A percentile compares a stretch with the other conserved stretches of the same genome.
Conservation (phyloP, 2,329 filamentous ascomycete species). For the Exophiala xenobiotica region DNA sequence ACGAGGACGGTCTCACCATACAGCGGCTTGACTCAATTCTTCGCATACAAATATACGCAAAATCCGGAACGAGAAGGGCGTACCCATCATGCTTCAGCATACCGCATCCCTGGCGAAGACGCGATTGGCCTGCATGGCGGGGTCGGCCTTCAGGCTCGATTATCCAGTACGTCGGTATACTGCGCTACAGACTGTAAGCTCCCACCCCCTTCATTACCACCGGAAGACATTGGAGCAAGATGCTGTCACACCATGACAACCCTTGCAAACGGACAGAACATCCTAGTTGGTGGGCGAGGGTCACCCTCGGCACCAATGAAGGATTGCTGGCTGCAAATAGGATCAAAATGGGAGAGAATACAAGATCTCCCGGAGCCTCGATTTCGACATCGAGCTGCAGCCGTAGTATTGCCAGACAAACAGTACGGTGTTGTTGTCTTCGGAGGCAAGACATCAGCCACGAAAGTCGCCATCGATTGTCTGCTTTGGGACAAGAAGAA, state of each 20-base stretch:
- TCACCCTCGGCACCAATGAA: conserved; percentile 68
- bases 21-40: conserved; percentile 23
- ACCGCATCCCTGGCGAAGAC: conserved; percentile 40
- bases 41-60: conserved; percentile 37
- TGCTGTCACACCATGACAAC: conserved; percentile 78
- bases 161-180: conserved; percentile 50
- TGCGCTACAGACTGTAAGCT: conserved; percentile 48
- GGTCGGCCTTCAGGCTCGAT: conserved; percentile 47
- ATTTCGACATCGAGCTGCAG: conserved; percentile 70
- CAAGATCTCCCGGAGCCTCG: conserved; percentile 67
- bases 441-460: conserved; percentile 59
- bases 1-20: conserved; percentile 30
- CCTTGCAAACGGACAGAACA: conserved; percentile 55
- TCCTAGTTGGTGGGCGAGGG: conserved; percentile 75
- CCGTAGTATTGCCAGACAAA: conserved; percentile 39
- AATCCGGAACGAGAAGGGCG: conserved; percentile 45
- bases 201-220: conserved; percentile 47
- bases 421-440: conserved; percentile 55
- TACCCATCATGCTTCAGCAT: conserved; percentile 61
- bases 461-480: conserved; percentile 51
- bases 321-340: conserved; percentile 74
- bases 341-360: conserved; percentile 62
- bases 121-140: conserved; percentile 44
- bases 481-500: conserved; percentile 53
- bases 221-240: conserved; percentile 41